These are phyloP conservation scores for Trametes cubensis DNA, from an alignment of 768 basidiomycete species.

Conservation along the genomic window DNA sequence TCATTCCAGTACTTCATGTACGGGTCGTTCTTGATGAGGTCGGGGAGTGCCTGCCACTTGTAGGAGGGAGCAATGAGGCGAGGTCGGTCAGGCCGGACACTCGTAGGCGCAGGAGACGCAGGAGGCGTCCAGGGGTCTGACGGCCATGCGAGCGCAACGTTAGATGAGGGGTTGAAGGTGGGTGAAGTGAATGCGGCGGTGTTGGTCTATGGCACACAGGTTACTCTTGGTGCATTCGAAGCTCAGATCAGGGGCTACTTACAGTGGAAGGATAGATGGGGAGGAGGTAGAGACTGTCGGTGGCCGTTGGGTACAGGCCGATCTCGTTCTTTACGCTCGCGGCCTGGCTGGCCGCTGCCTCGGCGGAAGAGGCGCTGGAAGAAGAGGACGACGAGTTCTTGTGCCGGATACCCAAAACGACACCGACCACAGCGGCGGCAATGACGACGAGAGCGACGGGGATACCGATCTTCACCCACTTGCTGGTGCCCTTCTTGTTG, in stretches of 20 bases:
- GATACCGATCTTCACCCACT: slow-evolving; percentile 77
- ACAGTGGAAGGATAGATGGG: slow-evolving; percentile 91
- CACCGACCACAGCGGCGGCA: slow-evolving; percentile 72
- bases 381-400: slow-evolving; percentile 43
- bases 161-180: slow-evolving; percentile 63
- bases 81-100: slow-evolving; percentile 77
- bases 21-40: slow-evolving; percentile 77
- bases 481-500: slow-evolving; percentile 57
- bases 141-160: slow-evolving; percentile 69
- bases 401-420: slow-evolving; percentile 72
- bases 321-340: slow-evolving; percentile 60
- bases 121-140: slow-evolving; percentile 70
- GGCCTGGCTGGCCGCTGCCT: slow-evolving; percentile 56
- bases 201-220: slow-evolving; percentile 59
- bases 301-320: slow-evolving; percentile 75
- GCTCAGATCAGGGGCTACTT: slow-evolving; percentile 38
- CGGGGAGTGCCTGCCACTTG: slow-evolving; percentile 85
- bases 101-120: slow-evolving; percentile 58
- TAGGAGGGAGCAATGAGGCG: slow-evolving; percentile 89
- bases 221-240: not conserved
- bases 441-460: slow-evolving; percentile 68
- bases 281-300: slow-evolving; percentile 75
- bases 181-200: slow-evolving; percentile 69
- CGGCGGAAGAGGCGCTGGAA: slow-evolving; percentile 29
- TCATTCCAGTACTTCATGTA: slow-evolving; percentile 90